Conservation (phyloP, 805 yeast genomes). For the Candida insectorum region DNA sequence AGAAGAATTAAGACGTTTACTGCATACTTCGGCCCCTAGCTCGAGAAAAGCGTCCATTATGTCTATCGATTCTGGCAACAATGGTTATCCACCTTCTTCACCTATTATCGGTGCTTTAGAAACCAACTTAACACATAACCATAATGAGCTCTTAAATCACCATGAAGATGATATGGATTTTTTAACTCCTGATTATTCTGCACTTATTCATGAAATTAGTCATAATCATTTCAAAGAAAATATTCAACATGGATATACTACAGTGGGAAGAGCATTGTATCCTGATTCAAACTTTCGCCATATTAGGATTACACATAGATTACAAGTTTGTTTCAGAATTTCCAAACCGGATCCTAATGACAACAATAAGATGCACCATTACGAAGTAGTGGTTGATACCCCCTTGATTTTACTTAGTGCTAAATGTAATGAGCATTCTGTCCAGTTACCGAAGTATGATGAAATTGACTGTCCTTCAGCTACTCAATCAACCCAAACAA, state of each 20-base stretch:
- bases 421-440: constrained; percentile 37
- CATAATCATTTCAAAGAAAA: constrained; percentile 19
- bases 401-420: constrained; percentile 53
- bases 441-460: constrained; percentile 39
- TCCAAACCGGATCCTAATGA: constrained; percentile 55
- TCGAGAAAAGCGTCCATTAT: constrained; percentile 28
- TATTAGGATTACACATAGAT: constrained; percentile 60
- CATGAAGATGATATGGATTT: constrained; percentile 14
- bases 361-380: constrained; percentile 57
- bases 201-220: constrained; percentile 27
- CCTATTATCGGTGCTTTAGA: constrained; percentile 39
- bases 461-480: constrained; percentile 17
- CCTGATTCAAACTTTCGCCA: constrained; percentile 66
- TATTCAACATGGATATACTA: constrained; percentile 34
- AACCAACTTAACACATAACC: constrained; percentile 32
- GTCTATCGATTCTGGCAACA: constrained; percentile 7
- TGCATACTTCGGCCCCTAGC: constrained; percentile 8
- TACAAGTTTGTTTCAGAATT: constrained; percentile 68
- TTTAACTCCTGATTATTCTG: constrained; percentile 28
- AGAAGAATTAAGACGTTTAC: constrained; percentile 11
- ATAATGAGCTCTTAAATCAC: constrained; percentile 11
- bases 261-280: constrained; percentile 41
- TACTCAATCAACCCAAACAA: constrained; percentile 7
- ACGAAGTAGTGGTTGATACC: constrained; percentile 77
- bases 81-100: constrained; percentile 20